Evolutionary conservation across 2,329 filamentous ascomycete species (phyloP), one percentile per base, ranked within the genome.

Genomic region (Hysterium pulicare): DNA sequence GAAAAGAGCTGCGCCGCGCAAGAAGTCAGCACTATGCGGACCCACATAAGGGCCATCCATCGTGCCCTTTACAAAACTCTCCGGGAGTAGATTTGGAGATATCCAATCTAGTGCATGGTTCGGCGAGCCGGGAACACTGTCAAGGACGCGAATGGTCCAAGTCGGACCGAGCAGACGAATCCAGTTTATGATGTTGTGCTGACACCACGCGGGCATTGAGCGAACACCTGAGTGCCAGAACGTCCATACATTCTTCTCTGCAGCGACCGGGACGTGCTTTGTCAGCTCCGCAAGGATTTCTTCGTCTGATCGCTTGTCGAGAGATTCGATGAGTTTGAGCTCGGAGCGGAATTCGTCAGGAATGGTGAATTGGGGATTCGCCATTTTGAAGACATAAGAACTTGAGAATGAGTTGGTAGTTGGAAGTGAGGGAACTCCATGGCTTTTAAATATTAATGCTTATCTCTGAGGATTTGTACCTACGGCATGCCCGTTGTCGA

Each of bases 21-120:
- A 56, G 1, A 77, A 59, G 40, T 78, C 76, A 2, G 71, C 70
- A 1, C 64, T 67, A 46, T 78, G 75, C 1, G 63, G 64, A 1
- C 69, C 73, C 1, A 63, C 58, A 40, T 67, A 66, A 0, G 67
- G 66, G 0, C 74, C 73, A 10, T 66, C 61, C 70, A 76, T 76
- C 0, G 61, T 69, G 23, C 63, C 54, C 9, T 71, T 61, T 20
- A 71, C 64, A 42, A 75, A 71, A 0, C 68, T 53, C 11, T 69
- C 64, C 0, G 59, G 61, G 2, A 60, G 61, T 28, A 66, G 50
- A 1, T 62, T 57, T 1, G 55, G 39, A 5, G 65, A 47, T 3
- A 72, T 47, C 44, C 61, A 74, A 28, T 64, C 63, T 39, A 62
- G 52, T 3, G 64, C 64, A 35, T 72, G 58, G 33, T 69, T 69